These are phyloP conservation scores for Russula foetens DNA, from an alignment of 768 basidiomycete genomes.

Conservation along the genomic window DNA sequence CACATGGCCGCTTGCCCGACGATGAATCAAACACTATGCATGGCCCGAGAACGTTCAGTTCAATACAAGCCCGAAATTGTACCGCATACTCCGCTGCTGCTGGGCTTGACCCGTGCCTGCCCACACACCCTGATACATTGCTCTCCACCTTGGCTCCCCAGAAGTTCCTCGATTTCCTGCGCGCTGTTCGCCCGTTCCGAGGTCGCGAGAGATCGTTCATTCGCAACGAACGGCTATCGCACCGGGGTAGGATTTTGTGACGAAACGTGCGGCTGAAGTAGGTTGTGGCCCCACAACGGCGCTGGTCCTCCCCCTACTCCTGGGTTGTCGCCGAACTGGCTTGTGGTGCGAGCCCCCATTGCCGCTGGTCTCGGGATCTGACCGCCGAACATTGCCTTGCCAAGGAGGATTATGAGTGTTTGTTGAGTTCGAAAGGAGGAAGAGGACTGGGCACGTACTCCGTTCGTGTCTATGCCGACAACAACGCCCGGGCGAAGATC, in stretches of 20 bases:
- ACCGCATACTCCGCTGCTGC: slow-evolving; percentile 7
- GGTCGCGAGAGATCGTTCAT: slow-evolving; percentile 36
- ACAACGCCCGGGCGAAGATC: not conserved
- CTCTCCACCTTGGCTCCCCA: slow-evolving; percentile 27
- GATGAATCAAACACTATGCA: slow-evolving; percentile 37
- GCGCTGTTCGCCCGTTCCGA: slow-evolving; percentile 43
- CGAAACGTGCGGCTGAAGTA: not conserved
- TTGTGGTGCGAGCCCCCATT: not conserved
- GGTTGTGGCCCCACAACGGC: slow-evolving; percentile 9
- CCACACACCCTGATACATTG: slow-evolving; percentile 8
- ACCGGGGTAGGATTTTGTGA: slow-evolving; percentile 7
- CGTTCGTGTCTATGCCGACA: not conserved
- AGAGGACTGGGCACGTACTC: not conserved
- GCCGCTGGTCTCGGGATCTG: slow-evolving; percentile 8
- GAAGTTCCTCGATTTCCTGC: slow-evolving; percentile 64
- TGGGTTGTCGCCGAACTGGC: slow-evolving; percentile 1
- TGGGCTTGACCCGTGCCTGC: slow-evolving; percentile 1
- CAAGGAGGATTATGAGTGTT: not conserved
- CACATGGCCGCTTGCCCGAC: slow-evolving; percentile 29
- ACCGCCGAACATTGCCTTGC: not conserved
- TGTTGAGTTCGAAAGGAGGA: not conserved
- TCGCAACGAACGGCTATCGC: slow-evolving; percentile 34
- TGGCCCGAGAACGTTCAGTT: not conserved
- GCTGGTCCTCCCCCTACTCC: too few relatives aligned
- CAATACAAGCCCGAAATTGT: not conserved